Base-by-base conservation (phyloP, 2,329 filamentous ascomycete species). In the Botrytis porri region DNA sequence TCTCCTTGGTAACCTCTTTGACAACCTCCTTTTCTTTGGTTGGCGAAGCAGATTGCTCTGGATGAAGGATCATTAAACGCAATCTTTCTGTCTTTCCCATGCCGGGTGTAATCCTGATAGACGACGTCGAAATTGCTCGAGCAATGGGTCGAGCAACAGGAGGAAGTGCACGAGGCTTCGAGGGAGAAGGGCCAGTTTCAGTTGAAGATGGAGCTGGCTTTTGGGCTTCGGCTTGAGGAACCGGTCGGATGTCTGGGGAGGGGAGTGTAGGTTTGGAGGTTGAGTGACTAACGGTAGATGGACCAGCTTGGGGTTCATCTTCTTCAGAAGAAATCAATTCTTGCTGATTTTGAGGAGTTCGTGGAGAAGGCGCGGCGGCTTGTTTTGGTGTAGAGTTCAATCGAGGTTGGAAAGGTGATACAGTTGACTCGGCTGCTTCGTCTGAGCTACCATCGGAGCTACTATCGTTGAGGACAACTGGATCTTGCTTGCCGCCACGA, bases 401-500 rank as follows among this genome's bases (percentile, higher is more conserved):
- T 65, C 60, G 57, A 41, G 60, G 20, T 37, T 37, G 69, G 12
- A 43, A 29, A 41, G 69, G 69, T 8, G 69, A 63, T 37, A 48
- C 22, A 6, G 32, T 37, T 29, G 57, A 57, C 35, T 71, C 60
- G 25, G 45, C n/a, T 32, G 45, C 45, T 54, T 71, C 69, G 16
- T 71, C 69, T 32, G 69, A 65, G 45, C 69, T 71, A 43, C 35
- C 43, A 2, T 43, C 35, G 2, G 69, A 65, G 45, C 69, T 71
- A 43, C 35, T 57, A 2, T 43, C 35, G 2, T 61, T n/a, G 22
- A 54, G 43, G 35, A 65, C 57, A 29, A 64, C 22, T 29, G 60
- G n/a, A 25, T 71, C 69, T 64, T 71, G 51, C 43, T 43, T 70
- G 64, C 65, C 45, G 32, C 65, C 65, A n/a, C 29, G 64, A 35